Evolutionary conservation across 116 monocot genomes (phyloP).

Genomic region (Dioscorea cayenensis): DNA sequence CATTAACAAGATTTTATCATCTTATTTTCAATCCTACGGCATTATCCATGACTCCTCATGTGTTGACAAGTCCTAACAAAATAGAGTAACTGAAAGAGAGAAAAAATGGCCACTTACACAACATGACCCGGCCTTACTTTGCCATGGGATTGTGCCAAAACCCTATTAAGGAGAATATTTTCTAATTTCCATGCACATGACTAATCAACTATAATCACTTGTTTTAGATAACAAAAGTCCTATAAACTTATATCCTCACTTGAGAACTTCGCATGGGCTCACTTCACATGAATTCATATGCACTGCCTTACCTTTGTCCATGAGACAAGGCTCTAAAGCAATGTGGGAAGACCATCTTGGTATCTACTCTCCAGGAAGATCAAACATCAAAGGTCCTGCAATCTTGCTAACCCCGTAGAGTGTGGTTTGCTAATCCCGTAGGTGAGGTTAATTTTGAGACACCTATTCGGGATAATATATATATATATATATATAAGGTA

Average conservation of each 20-base stretch:
- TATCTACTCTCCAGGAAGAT: too few species aligned
- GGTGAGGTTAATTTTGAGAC: too few species aligned
- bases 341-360: too few species aligned
- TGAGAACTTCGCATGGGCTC: background rate
- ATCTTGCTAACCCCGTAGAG: too few species aligned
- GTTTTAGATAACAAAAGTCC: background rate
- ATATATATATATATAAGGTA: too few species aligned
- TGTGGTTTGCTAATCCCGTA: too few species aligned
- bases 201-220: background rate
- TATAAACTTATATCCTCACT: background rate
- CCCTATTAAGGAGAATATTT: background rate
- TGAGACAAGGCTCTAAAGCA: too few species aligned
- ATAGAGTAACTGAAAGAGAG: background rate
- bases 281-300: background rate
- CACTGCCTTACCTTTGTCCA: background rate
- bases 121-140: background rate
- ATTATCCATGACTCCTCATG: background rate
- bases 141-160: background rate
- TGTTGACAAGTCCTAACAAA: background rate
- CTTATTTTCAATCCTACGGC: background rate
- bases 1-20: background rate
- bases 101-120: background rate
- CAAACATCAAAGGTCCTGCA: too few species aligned
- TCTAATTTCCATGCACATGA: background rate
- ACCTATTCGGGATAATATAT: too few species aligned